Evolutionary conservation across 441 rosid genomes (phyloP).

Genomic region (Raphanus hybrid): DNA sequence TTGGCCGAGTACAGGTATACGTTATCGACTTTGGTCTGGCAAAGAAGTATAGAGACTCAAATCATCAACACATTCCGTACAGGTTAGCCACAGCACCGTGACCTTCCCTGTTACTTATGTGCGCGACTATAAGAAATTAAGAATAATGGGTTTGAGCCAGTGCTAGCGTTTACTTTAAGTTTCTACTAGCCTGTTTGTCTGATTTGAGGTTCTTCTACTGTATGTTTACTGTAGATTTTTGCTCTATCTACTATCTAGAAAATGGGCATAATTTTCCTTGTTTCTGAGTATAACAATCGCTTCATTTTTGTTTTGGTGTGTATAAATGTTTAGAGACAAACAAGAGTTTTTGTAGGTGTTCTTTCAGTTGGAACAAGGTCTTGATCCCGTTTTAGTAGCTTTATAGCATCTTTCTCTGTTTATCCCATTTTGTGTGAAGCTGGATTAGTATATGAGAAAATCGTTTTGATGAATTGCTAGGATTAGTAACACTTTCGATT

Average conservation of each 20-base stretch:
- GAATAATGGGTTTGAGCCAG: slow-evolving; percentile 20
- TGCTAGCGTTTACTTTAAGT: slow-evolving; percentile 1
- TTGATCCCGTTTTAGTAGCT: slow-evolving; percentile 2
- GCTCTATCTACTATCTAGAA: not conserved
- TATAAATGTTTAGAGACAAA: not conserved
- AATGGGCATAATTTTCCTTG: slow-evolving; percentile 13
- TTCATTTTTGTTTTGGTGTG: not conserved
- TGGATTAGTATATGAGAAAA: not conserved
- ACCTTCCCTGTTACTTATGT: slow-evolving; percentile 16
- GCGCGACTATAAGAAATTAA: not conserved
- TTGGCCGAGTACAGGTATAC: slow-evolving; percentile 60
- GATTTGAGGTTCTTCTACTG: slow-evolving; percentile 8
- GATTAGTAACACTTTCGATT: not conserved
- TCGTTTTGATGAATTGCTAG: not conserved
- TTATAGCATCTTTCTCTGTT: not conserved
- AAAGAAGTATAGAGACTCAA: slow-evolving; percentile 84
- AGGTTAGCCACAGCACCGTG: slow-evolving; percentile 52
- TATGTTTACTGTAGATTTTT: not conserved
- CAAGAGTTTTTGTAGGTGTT: not conserved
- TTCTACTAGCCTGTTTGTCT: not conserved
- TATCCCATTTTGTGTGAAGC: slow-evolving; percentile 2
- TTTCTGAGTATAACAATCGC: slow-evolving; percentile 2
- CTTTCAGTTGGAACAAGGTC: not conserved
- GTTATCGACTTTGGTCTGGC: slow-evolving; percentile 90
- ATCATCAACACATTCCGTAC: slow-evolving; percentile 88